Percentiles rank a stretch among this genome's conserved stretches.
phyloP scores from a whole-genome alignment of 805 yeast species.

The Grigorovia yakushimaensis region DNA sequence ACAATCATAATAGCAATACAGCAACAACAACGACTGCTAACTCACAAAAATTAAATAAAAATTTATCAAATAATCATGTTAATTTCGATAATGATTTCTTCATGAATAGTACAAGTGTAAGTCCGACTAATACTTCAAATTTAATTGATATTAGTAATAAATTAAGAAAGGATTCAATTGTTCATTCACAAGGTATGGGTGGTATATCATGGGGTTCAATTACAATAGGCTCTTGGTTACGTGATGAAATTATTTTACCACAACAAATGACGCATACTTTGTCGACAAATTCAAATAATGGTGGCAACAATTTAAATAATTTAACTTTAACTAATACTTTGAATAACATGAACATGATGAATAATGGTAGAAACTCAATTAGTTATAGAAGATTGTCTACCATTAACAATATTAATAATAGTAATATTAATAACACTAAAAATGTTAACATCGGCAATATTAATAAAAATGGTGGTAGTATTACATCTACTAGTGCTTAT shows the following conservation, averaged over 20 bases:
- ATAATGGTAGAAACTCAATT: constrained; percentile 3
- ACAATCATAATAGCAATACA: background rate
- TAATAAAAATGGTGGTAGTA: constrained; percentile 5
- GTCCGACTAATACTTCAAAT: constrained; percentile 3
- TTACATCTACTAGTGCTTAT: constrained; percentile 53
- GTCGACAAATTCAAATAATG: constrained; percentile 5
- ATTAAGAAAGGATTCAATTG: constrained; percentile 63
- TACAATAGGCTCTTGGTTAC: constrained; percentile 90
- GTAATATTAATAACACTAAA: background rate
- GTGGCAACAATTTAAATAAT: background rate
- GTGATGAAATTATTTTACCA: constrained; percentile 67
- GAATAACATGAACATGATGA: background rate
- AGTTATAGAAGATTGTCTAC: constrained; percentile 9
- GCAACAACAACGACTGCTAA: background rate
- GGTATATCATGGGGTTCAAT: constrained; percentile 97
- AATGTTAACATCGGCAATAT: constrained; percentile 1
- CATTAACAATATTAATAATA: constrained; percentile 3
- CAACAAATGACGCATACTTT: constrained; percentile 29
- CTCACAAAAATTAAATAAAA: background rate
- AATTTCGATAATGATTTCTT: constrained; percentile 9
- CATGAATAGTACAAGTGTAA: constrained; percentile 1
- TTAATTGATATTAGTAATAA: constrained; percentile 1
- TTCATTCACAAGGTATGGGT: constrained; percentile 96
- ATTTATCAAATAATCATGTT: background rate
- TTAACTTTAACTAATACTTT: constrained; percentile 1